Conservation (phyloP, 257 asterid species). For the Parsonsia alboflavescens region DNA sequence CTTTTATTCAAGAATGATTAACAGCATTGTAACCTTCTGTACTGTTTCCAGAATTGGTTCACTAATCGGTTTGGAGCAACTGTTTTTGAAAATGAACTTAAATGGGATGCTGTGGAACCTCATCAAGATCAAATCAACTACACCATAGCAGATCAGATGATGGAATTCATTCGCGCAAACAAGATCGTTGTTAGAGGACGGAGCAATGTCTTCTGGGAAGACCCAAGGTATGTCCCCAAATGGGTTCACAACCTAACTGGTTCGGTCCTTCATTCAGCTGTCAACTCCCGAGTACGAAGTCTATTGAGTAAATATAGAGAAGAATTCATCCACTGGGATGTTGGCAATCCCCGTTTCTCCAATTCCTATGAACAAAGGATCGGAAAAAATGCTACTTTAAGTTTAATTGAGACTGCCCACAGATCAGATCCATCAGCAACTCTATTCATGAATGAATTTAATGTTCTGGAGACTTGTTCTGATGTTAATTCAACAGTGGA, state of each 20-base stretch:
- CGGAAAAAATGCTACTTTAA: slow-evolving; percentile 36
- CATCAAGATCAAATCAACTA: slow-evolving; percentile 30
- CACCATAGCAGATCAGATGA: slow-evolving; percentile 35
- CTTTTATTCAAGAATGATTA: not conserved
- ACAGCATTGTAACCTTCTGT: not conserved
- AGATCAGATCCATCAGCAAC: slow-evolving; percentile 39
- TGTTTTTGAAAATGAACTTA: slow-evolving; percentile 41
- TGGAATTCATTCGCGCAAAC: slow-evolving; percentile 33
- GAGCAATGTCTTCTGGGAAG: slow-evolving; percentile 42
- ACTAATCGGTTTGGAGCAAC: slow-evolving; percentile 36
- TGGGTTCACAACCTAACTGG: slow-evolving; percentile 39
- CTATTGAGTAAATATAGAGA: slow-evolving; percentile 34
- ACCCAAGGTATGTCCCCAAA: slow-evolving; percentile 25
- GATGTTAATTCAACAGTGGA: slow-evolving; percentile 46
- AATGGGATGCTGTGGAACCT: slow-evolving; percentile 42
- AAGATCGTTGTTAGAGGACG: slow-evolving; percentile 36
- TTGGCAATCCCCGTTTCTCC: slow-evolving; percentile 36
- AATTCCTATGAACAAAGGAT: slow-evolving; percentile 36
- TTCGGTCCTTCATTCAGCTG: slow-evolving; percentile 26
- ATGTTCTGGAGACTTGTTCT: slow-evolving; percentile 42
- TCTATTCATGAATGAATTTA: slow-evolving; percentile 43
- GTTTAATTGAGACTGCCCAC: slow-evolving; percentile 33
- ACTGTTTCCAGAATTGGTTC: slow-evolving; percentile 36
- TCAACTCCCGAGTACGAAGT: slow-evolving; percentile 30
- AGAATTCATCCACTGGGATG: slow-evolving; percentile 49